A percentile compares a stretch with the other conserved stretches of the same genome.
Conservation (phyloP, 1,284 basidiomycete genomes). For the Ustilago sp. region DNA sequence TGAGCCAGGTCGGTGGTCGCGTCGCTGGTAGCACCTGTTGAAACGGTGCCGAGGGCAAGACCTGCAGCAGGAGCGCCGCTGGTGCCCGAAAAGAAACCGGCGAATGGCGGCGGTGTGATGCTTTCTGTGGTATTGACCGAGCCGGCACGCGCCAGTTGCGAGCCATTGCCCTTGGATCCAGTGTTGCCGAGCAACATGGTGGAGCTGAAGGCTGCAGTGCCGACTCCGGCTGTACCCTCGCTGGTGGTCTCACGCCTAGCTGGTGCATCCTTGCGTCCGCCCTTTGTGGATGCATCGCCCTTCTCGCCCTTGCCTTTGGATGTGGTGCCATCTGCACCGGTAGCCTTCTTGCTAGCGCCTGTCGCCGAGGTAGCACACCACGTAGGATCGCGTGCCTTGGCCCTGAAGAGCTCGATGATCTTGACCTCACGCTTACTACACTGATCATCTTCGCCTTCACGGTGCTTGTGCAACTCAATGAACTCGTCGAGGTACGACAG, state of each 20-base stretch:
- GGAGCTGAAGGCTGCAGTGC: slow-evolving; percentile 48
- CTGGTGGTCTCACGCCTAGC: slow-evolving; percentile 23
- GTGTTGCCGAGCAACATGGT: slow-evolving; percentile 36
- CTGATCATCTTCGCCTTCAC: slow-evolving; percentile 58
- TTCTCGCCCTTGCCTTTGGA: slow-evolving; percentile 24
- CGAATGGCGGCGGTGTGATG: slow-evolving; percentile 50
- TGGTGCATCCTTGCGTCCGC: slow-evolving; percentile 24
- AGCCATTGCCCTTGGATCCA: slow-evolving; percentile 18
- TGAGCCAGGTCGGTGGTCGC: slow-evolving; percentile 51
- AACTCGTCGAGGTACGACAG: slow-evolving; percentile 61
- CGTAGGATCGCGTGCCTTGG: slow-evolving; percentile 60
- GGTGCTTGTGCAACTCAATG: slow-evolving; percentile 56
- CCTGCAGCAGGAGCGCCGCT: slow-evolving; percentile 25
- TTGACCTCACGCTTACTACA: slow-evolving; percentile 65
- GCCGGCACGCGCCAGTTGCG: slow-evolving; percentile 29
- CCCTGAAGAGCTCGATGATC: slow-evolving; percentile 65
- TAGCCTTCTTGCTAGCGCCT: slow-evolving; percentile 22
- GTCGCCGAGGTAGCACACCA: slow-evolving; percentile 62
- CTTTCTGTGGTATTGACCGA: slow-evolving; percentile 42
- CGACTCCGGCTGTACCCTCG: slow-evolving; percentile 38
- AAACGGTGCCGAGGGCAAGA: slow-evolving; percentile 36
- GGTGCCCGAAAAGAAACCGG: slow-evolving; percentile 29
- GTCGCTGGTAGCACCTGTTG: slow-evolving; percentile 41
- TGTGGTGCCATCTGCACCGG: background rate
- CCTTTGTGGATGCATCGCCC: background rate